Conservation (phyloP, 2,329 filamentous ascomycete genomes). For the Claviceps fusiformis region DNA sequence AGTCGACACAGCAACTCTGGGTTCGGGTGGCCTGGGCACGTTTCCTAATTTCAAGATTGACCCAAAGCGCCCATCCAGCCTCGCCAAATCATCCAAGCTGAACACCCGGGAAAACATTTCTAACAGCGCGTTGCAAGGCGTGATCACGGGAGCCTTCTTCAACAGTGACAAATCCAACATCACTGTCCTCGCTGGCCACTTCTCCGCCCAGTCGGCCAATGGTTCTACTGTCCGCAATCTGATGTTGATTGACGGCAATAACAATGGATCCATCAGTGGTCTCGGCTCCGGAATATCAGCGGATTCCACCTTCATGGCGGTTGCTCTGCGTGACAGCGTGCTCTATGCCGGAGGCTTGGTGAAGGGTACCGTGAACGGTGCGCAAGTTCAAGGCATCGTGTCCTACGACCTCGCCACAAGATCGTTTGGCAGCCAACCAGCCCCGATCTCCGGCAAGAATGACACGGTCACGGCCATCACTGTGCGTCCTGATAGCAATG, state of each 20-base stretch:
- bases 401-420: conserved; percentile 61
- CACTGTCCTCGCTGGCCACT: conserved; percentile 80
- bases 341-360: conserved; percentile 76
- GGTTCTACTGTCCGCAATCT: conserved; percentile 67
- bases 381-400: conserved; percentile 57
- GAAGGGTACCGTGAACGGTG: conserved; percentile 52
- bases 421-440: conserved; percentile 57
- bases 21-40: conserved; percentile 35
- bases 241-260: conserved; percentile 65
- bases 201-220: conserved; percentile 55
- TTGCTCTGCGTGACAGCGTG: conserved; percentile 52
- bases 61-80: conserved; percentile 10
- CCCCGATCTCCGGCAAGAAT: conserved; percentile 55
- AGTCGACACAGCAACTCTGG: conserved; percentile 58
- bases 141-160: conserved; percentile 72
- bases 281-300: conserved; percentile 51
- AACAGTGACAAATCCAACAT: conserved; percentile 56
- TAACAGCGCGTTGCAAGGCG: conserved; percentile 41
- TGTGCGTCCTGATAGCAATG: conserved; percentile 52
- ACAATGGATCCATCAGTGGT: conserved; percentile 53
- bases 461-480: conserved; percentile 66
- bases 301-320: conserved; percentile 61
- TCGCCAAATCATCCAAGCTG: conserved; percentile 14
- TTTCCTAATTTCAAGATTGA: conserved; percentile 44
- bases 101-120: conserved; percentile 33